Conservation (phyloP, 768 basidiomycete species). For the Suillus sp. region DNA sequence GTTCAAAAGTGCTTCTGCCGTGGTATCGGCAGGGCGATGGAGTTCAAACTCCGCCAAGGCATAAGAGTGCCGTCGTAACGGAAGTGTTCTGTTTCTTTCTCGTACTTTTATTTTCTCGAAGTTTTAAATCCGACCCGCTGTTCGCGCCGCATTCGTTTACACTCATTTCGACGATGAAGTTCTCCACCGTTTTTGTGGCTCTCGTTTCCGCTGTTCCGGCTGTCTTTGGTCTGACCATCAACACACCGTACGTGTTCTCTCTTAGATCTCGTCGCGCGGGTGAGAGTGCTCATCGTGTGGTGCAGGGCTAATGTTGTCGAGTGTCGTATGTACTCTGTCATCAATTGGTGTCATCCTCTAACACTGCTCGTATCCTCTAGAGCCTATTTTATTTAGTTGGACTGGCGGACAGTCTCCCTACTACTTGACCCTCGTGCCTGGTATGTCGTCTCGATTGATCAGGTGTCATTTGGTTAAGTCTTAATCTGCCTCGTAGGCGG, state of each 20-base stretch:
- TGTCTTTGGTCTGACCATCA: constrained; percentile 53
- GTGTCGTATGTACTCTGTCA: constrained; percentile 47
- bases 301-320: constrained; percentile 42
- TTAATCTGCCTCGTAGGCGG: constrained; percentile 43
- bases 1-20: background rate
- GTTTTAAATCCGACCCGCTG: constrained; percentile 16
- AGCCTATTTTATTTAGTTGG: constrained; percentile 62
- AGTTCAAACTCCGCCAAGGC: constrained; percentile 32
- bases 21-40: background rate
- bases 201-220: constrained; percentile 35
- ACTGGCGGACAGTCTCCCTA: constrained; percentile 53
- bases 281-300: background rate
- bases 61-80: constrained; percentile 3
- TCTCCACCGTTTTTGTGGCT: constrained; percentile 31
- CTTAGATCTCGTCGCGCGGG: constrained; percentile 11
- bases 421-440: constrained; percentile 62
- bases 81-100: constrained; percentile 5
- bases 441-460: constrained; percentile 36
- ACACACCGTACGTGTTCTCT: constrained; percentile 61
- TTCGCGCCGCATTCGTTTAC: constrained; percentile 20
- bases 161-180: constrained; percentile 37
- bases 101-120: constrained; percentile 10
- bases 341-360: constrained; percentile 4
- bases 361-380: constrained; percentile 35
- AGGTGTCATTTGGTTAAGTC: background rate